These are phyloP conservation scores for Clavispora santaluciae DNA, from an alignment of 805 yeast genomes.

Conservation along the genomic window DNA sequence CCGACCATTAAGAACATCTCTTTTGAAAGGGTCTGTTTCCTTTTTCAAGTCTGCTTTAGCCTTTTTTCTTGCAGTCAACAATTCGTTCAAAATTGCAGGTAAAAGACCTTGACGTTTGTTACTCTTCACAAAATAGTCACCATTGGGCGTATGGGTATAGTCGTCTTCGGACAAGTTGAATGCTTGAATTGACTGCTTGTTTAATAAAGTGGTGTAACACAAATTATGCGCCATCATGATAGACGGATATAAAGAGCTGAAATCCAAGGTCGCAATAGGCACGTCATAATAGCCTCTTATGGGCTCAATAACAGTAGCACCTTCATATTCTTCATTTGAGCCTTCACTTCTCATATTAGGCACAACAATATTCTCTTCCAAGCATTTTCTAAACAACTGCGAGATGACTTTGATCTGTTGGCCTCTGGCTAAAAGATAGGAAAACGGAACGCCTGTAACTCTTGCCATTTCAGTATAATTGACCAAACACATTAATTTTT, in stretches of 20 bases:
- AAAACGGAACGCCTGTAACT: conserved; percentile 97
- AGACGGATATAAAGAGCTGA: conserved; percentile 95
- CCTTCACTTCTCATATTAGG: conserved; percentile 88
- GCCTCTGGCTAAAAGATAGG: conserved; percentile 83
- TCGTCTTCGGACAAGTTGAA: conserved; percentile 64
- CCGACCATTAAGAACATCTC: conserved; percentile 93
- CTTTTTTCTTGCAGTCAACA: conserved; percentile 84
- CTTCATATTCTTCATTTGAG: conserved; percentile 89
- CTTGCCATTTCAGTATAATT: conserved; percentile 99
- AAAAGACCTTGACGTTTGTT: conserved; percentile 73
- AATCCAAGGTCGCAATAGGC: conserved; percentile 97
- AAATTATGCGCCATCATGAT: conserved; percentile 86
- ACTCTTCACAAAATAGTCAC: conserved; percentile 80
- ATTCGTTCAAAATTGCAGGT: conserved; percentile 87
- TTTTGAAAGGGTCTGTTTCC: conserved; percentile 90
- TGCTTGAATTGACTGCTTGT: conserved; percentile 61
- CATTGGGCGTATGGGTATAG: conserved; percentile 84
- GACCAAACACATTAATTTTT: conserved; percentile 92
- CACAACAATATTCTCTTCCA: conserved; percentile 77
- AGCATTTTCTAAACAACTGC: conserved; percentile 89
- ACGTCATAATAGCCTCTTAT: conserved; percentile 91
- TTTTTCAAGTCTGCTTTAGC: conserved; percentile 88
- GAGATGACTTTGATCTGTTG: conserved; percentile 97
- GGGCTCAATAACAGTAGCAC: conserved; percentile 99
- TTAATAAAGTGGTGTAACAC: conserved; percentile 87